These are phyloP conservation scores for Colletotrichum tropicale DNA, from an alignment of 2,329 filamentous ascomycete species.

Conservation along the genomic window DNA sequence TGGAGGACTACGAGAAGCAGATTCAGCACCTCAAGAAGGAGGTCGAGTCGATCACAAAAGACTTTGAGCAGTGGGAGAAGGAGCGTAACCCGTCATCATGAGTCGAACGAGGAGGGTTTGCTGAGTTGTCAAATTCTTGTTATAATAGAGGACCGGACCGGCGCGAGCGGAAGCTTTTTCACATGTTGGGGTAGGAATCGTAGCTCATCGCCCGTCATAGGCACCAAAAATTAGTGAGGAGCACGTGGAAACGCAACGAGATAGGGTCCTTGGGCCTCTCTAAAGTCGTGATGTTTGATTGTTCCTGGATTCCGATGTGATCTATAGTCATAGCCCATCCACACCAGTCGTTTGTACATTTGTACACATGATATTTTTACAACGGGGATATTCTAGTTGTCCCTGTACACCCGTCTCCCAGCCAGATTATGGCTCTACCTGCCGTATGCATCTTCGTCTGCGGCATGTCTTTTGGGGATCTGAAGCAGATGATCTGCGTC, in stretches of 20 bases:
- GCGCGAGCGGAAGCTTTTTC: not conserved
- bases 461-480: not conserved
- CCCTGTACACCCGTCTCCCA: not conserved
- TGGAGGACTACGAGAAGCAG: conserved; percentile 84
- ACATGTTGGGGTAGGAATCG: not conserved
- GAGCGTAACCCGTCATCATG: conserved; percentile 41
- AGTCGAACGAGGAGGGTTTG: not conserved
- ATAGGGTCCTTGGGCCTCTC: not conserved
- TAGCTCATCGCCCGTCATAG: not conserved
- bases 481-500: not conserved
- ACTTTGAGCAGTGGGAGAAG: conserved; percentile 61
- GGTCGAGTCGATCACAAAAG: conserved; percentile 65
- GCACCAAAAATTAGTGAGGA: not conserved
- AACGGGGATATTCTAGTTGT: not conserved
- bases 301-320: not conserved
- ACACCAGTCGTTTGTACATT: not conserved
- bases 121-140: not conserved
- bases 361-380: conserved; percentile 21
- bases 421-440: not conserved
- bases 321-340: conserved; percentile 8
- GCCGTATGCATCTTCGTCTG: not conserved
- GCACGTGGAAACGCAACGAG: not conserved
- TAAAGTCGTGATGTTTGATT: conserved; percentile 6
- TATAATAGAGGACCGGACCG: not conserved
- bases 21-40: conserved; percentile 77